These are phyloP conservation scores for Solanum rostratum DNA, from an alignment of 257 asterid genomes.

Conservation along the genomic window DNA sequence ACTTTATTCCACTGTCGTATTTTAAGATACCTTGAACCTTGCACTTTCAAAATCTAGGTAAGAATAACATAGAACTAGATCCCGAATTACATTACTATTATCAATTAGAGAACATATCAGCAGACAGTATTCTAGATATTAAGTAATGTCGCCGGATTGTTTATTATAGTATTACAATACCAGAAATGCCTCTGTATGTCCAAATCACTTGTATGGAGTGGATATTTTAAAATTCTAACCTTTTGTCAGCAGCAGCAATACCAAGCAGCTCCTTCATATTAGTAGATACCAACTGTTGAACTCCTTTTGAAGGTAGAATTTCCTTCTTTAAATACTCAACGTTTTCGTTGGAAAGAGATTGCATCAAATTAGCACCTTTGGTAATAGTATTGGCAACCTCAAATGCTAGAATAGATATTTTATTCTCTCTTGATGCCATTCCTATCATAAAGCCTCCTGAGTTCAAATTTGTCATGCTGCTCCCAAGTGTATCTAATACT, in stretches of 20 bases:
- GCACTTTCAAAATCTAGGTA: not conserved
- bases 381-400: slow-evolving; percentile 95
- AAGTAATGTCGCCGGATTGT: too few species aligned
- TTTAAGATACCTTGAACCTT: not conserved
- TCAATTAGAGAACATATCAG: not conserved
- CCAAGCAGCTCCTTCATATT: slow-evolving; percentile 79
- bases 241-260: slow-evolving; percentile 94
- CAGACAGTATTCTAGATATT: not conserved
- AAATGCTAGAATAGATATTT: slow-evolving; percentile 67
- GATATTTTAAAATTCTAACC: slow-evolving; percentile 25
- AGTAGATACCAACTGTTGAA: slow-evolving; percentile 66
- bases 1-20: not conserved
- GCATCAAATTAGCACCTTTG: slow-evolving; percentile 76
- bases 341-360: slow-evolving; percentile 81
- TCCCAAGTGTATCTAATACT: slow-evolving; percentile 90
- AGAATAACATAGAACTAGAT: not conserved
- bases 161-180: too few species aligned
- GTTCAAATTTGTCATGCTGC: slow-evolving; percentile 94
- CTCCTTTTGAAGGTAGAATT: slow-evolving; percentile 74
- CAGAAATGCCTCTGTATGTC: too few species aligned
- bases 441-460: slow-evolving; percentile 75
- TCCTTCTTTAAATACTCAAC: slow-evolving; percentile 62
- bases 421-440: slow-evolving; percentile 65
- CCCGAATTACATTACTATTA: not conserved
- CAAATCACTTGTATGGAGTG: not conserved